Conservation (phyloP, 805 yeast species). For the Jamesozyma piceae region DNA sequence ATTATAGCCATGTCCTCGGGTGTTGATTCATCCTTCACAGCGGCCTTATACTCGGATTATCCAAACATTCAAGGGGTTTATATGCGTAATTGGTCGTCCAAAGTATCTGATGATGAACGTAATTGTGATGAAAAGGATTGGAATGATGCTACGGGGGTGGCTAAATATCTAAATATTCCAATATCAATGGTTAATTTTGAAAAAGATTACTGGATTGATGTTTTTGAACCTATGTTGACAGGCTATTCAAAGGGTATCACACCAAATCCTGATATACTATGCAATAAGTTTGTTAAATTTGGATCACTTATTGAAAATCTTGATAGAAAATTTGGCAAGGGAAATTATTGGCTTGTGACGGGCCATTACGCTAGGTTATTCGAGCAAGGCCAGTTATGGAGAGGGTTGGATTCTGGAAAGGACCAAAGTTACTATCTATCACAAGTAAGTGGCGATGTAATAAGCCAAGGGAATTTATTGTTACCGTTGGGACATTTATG, state of each 20-base stretch:
- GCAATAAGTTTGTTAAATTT: constrained; percentile 80
- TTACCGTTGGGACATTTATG: constrained; percentile 75
- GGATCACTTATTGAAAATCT: constrained; percentile 62
- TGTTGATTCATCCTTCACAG: constrained; percentile 88
- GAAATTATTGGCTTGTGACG: constrained; percentile 77
- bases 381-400: constrained; percentile 39
- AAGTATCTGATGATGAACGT: constrained; percentile 28
- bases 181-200: constrained; percentile 78
- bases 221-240: constrained; percentile 84
- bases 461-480: constrained; percentile 30
- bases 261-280: constrained; percentile 90
- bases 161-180: constrained; percentile 51
- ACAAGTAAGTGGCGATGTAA: constrained; percentile 41
- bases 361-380: constrained; percentile 69
- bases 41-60: constrained; percentile 54
- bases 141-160: constrained; percentile 67
- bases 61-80: constrained; percentile 69
- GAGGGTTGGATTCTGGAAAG: constrained; percentile 52
- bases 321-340: constrained; percentile 29
- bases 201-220: constrained; percentile 84
- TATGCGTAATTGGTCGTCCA: constrained; percentile 80
- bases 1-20: constrained; percentile 94
- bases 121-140: constrained; percentile 80
- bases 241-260: constrained; percentile 65
- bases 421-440: constrained; percentile 91